Conservation (phyloP, 1,284 basidiomycete genomes). For the Phenoliferia sp. region DNA sequence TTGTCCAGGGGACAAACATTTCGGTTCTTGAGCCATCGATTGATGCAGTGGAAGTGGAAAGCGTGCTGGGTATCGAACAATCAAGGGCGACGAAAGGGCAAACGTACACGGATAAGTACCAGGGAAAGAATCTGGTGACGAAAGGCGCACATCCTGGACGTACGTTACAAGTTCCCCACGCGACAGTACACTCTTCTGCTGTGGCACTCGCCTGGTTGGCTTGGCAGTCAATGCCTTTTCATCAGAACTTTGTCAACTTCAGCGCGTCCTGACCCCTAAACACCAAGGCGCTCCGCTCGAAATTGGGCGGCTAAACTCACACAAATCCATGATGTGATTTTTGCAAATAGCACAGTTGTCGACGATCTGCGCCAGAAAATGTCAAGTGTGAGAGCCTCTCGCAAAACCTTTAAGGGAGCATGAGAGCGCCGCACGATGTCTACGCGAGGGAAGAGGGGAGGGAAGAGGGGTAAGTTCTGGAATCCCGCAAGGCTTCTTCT, state of each 20-base stretch:
- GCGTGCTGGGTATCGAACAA: slow-evolving; percentile 69
- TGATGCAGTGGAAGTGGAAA: slow-evolving; percentile 99
- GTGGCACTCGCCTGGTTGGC: slow-evolving; percentile 96
- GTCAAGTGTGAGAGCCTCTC: slow-evolving; percentile 44
- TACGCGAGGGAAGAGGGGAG: no score
- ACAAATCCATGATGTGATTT: slow-evolving; percentile 98
- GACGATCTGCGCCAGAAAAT: slow-evolving; percentile 66
- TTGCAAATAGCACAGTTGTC: slow-evolving; percentile 66
- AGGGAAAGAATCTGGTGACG: no score
- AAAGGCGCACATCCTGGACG: no score
- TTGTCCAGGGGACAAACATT: slow-evolving; percentile 99
- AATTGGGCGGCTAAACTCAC: no score
- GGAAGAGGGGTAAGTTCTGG: slow-evolving; percentile 2
- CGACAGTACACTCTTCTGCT: slow-evolving; percentile 95
- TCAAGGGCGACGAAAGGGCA: not conserved
- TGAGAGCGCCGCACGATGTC: not conserved
- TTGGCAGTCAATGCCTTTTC: slow-evolving; percentile 94
- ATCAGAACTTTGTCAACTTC: not conserved
- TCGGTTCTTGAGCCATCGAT: slow-evolving; percentile 97
- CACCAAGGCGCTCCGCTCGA: no score
- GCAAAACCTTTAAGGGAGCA: not conserved
- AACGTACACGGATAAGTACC: not conserved
- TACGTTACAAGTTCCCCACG: slow-evolving; percentile 99
- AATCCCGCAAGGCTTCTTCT: no score
- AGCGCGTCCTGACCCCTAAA: not conserved